Conservation (phyloP, 345 rosid species). For the Physaria fendleri region DNA sequence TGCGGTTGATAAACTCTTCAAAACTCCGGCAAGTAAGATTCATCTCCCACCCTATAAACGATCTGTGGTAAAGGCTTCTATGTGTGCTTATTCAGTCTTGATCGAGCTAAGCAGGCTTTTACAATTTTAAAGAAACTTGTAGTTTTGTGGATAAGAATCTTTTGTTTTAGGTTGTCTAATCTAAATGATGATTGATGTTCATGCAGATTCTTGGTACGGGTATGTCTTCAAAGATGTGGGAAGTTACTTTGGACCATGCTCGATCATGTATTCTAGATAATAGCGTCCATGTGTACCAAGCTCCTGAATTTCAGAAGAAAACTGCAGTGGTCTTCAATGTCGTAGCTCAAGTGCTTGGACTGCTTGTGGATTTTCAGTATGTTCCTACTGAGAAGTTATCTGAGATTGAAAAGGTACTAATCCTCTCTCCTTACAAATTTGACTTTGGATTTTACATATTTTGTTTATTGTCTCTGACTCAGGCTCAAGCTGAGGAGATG, state of each 20-base stretch:
- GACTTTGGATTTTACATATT: background rate
- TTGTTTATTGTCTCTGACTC: conserved; percentile 14
- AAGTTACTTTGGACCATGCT: conserved; percentile 84
- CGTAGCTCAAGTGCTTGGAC: conserved; percentile 81
- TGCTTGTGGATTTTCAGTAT: conserved; percentile 63
- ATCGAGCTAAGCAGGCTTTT: too few relatives aligned
- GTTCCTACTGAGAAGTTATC: conserved; percentile 60
- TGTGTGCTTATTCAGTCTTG: too few relatives aligned
- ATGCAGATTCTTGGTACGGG: conserved; percentile 94
- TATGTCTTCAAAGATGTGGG: conserved; percentile 99
- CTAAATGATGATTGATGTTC: background rate
- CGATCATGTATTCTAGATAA: conserved; percentile 70
- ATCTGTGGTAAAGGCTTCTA: background rate
- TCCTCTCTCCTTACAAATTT: background rate
- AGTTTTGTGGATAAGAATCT: too few relatives aligned
- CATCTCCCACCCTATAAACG: background rate
- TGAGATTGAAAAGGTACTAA: conserved; percentile 70
- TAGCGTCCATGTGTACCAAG: conserved; percentile 51
- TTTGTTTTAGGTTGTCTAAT: background rate
- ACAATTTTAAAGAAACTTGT: too few relatives aligned
- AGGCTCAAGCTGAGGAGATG: conserved; percentile 69
- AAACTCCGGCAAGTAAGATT: conserved; percentile 69
- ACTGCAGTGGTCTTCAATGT: conserved; percentile 84
- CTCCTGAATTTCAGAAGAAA: conserved; percentile 53
- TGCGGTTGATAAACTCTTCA: conserved; percentile 60